These are phyloP conservation scores for Euphorbia celastroides DNA, from an alignment of 441 rosid genomes.

Conservation along the genomic window DNA sequence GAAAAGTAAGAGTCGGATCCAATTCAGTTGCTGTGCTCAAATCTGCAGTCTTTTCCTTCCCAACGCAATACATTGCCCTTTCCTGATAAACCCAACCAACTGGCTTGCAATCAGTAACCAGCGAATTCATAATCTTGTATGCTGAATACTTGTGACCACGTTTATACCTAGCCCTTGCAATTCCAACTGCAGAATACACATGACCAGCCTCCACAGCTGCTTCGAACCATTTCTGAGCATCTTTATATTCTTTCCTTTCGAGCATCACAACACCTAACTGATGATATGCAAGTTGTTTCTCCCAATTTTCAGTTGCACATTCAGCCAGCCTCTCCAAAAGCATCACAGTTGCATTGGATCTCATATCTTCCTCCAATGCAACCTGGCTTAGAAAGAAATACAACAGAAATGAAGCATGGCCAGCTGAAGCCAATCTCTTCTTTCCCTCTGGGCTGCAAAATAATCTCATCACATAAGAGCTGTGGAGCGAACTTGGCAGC, in stretches of 20 bases:
- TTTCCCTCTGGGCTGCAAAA: conserved; percentile 65
- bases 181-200: conserved; percentile 64
- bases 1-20: conserved; percentile 85
- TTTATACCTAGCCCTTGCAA: conserved; percentile 81
- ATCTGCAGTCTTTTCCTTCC: conserved; percentile 74
- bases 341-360: conserved; percentile 83
- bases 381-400: conserved; percentile 84
- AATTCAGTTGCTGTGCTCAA: conserved; percentile 62
- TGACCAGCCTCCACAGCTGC: conserved; percentile 72
- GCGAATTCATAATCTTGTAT: conserved; percentile 70
- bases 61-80: conserved; percentile 77
- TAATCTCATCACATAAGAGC: conserved; percentile 51
- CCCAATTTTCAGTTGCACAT: conserved; percentile 68
- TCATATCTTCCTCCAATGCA: conserved; percentile 77
- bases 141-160: conserved; percentile 94
- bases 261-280: conserved; percentile 88
- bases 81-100: conserved; percentile 96
- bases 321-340: conserved; percentile 79
- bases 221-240: conserved; percentile 80
- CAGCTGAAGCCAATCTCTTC: conserved; percentile 55
- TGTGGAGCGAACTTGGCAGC: conserved; percentile 64
- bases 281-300: conserved; percentile 81
- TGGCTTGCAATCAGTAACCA: conserved; percentile 51
- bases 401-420: conserved; percentile 77
- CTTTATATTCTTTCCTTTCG: conserved; percentile 81